Evolutionary conservation across 495 filamentous ascomycete species (phyloP), one percentile per base, ranked within the genome.

Genomic region (Xylaria sp.): DNA sequence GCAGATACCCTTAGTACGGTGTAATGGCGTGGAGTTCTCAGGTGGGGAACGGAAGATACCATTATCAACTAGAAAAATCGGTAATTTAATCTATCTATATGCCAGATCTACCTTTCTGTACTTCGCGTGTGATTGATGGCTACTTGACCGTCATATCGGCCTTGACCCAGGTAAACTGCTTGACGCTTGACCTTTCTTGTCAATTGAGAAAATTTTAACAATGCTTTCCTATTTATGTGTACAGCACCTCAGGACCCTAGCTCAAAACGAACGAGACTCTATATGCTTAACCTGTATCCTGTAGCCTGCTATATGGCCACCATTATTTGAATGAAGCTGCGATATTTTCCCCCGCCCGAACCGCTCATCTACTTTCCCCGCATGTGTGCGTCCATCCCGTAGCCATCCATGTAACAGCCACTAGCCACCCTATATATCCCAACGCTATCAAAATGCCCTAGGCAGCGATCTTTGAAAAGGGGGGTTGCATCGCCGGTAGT

Each of bases 11-110:
- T 52, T 14, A 17, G 43, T 63, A 33, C 46, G 44, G 31, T 52
- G 29, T 66, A 37, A 66, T 52, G 62, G 44, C 31, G 62, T 8
- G 62, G 61, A 46, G 61, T 63, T 63, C 61, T 63, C 12, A 26
- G 59, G 61, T 63, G 61, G 12, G 37, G 41, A 15, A 46, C 21
- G 31, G 37, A 9, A 63, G 21, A 48, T 48, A 33, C 31, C 41
- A 33, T 63, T 46, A 37, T 33, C 43, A 63, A 33, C 52, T 26
- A 63, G 24, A 31, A 33, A 61, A 63, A 46, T 3, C 37, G 6
- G n/a, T 61, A 63, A 63, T 44, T n/a, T 44, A 63, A 63, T 33
- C 40, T 9, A 31, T 46, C 12, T n/a, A 44, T 62, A 17, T 62
- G 37, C 17, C 4, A 55, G 12, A 6, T 31, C 4, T 17, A 15